Evolutionary conservation across 31 red algal genomes (phyloP).

Genomic region (Porphyra umbilicalis): DNA sequence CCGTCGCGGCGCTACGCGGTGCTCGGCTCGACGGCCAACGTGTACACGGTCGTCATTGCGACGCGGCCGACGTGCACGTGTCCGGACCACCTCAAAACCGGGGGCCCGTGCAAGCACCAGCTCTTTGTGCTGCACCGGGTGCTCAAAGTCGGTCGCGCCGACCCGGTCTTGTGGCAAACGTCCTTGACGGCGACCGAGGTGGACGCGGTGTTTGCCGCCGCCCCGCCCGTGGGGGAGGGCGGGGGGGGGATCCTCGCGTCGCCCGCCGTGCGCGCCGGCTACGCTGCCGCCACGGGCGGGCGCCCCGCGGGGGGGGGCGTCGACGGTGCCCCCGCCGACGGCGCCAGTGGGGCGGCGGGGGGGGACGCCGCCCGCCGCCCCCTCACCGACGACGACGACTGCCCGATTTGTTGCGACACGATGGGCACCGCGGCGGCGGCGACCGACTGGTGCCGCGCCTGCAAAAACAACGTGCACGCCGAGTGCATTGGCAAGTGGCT

Average conservation of each 20-base stretch:
- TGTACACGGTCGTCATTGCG: constrained; percentile 20
- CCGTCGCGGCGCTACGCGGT: constrained; percentile 9
- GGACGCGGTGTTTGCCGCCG: background rate
- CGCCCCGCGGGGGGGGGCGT: background rate
- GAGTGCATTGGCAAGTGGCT: constrained; percentile 22
- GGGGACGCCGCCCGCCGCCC: background rate
- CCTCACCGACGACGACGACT: constrained; percentile 13
- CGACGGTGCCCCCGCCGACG: background rate
- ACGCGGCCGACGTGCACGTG: constrained; percentile 31
- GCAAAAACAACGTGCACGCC: constrained; percentile 24
- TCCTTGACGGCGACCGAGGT: constrained; percentile 22
- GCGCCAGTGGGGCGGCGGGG: background rate
- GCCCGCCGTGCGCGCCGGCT: constrained; percentile 14
- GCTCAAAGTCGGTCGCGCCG: constrained; percentile 11
- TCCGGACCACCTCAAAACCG: constrained; percentile 38
- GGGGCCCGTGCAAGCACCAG: constrained; percentile 45
- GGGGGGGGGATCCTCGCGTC: constrained; percentile 11
- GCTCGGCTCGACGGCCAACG: constrained; percentile 34
- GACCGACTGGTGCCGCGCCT: constrained; percentile 22
- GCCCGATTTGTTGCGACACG: constrained; percentile 39
- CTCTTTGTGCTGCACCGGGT: constrained; percentile 41
- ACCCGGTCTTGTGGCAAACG: constrained; percentile 25
- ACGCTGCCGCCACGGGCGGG: background rate
- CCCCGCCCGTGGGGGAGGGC: background rate
- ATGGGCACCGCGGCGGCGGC: constrained; percentile 8